These are phyloP conservation scores for Corinectria fuckeliana DNA, from an alignment of 2,329 filamentous ascomycete species.

Conservation along the genomic window DNA sequence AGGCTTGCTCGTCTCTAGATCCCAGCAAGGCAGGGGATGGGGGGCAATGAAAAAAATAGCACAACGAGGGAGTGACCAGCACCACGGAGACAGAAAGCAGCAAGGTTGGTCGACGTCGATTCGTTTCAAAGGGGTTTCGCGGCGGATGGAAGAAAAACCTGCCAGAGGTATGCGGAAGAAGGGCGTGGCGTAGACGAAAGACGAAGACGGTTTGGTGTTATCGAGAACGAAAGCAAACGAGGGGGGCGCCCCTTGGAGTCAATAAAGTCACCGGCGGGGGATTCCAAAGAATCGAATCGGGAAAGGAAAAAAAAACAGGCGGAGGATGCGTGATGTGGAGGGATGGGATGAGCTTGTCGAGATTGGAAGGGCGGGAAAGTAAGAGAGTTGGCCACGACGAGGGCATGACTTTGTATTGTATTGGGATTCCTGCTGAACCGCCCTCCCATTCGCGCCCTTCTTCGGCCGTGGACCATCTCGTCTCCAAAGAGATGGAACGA, in stretches of 20 bases:
- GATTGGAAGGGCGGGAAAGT: constrained; percentile 17
- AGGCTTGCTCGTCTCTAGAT: constrained; percentile 30
- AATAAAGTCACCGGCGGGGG: constrained; percentile 6
- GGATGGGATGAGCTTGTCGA: constrained; percentile 4
- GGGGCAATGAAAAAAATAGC: constrained; percentile 2
- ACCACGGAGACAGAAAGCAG: constrained; percentile 21
- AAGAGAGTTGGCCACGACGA: constrained; percentile 7
- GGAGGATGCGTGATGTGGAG: constrained; percentile 5
- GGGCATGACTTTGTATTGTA: constrained; percentile 13
- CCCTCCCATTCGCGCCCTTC: not conserved
- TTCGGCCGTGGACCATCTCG: not conserved
- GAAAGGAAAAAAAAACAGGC: constrained; percentile 1
- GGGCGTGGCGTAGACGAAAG: not conserved
- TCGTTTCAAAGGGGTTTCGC: constrained; percentile 24
- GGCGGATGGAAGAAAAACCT: constrained; percentile 13
- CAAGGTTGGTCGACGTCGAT: constrained; percentile 3
- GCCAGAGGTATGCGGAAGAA: constrained; percentile 23
- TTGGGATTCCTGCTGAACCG: not conserved
- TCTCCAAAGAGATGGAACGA: not conserved
- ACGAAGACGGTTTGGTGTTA: constrained; percentile 3
- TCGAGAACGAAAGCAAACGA: too few relatives aligned
- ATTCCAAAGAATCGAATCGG: constrained; percentile 25
- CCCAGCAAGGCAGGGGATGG: constrained; percentile 1
- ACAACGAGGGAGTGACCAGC: constrained; percentile 26
- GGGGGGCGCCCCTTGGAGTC: constrained; percentile 12